phyloP scores from a whole-genome alignment of 192 early-diverging fungal species.

The Linderina pennispora region DNA sequence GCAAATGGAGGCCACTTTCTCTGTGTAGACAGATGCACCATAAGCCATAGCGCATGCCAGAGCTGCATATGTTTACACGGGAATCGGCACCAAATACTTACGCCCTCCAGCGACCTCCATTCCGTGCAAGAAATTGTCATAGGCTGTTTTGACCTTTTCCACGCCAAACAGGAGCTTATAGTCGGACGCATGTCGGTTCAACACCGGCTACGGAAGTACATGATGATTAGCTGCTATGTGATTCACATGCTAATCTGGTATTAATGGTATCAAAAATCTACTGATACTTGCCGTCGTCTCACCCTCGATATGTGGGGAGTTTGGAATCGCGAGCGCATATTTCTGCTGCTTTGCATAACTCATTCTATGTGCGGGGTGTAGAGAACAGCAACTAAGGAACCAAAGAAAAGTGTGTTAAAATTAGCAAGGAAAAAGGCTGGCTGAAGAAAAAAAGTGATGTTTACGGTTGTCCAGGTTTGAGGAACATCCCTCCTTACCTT shows the following conservation, averaged over 20 bases:
- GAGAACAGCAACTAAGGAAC: constrained; percentile 1
- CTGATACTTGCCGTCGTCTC: constrained; percentile 40
- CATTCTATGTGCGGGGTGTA: not conserved
- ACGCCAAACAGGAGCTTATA: constrained; percentile 52
- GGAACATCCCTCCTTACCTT: too few relatives aligned
- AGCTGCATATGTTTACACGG: too few relatives aligned
- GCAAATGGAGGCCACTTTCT: too few relatives aligned
- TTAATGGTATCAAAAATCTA: too few relatives aligned
- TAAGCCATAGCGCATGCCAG: too few relatives aligned
- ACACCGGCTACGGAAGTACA: constrained; percentile 38
- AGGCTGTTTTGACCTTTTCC: constrained; percentile 53
- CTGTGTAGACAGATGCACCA: too few relatives aligned
- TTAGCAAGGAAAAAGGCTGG: constrained; percentile 1
- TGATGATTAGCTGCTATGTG: too few relatives aligned
- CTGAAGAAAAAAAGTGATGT: too few relatives aligned
- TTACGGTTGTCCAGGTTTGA: too few relatives aligned
- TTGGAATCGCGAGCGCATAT: constrained; percentile 35
- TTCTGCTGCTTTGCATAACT: constrained; percentile 3
- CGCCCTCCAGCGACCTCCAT: constrained; percentile 55
- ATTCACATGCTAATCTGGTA: too few relatives aligned
- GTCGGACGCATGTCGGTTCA: constrained; percentile 37
- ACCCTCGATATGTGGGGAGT: constrained; percentile 35
- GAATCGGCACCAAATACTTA: too few relatives aligned
- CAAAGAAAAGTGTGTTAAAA: not conserved
- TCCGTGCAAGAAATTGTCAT: constrained; percentile 73